Evolutionary conservation across 108 stramenopile genomes (phyloP), one percentile per base, ranked within the genome.

Genomic region (Bacterosira constricta): DNA sequence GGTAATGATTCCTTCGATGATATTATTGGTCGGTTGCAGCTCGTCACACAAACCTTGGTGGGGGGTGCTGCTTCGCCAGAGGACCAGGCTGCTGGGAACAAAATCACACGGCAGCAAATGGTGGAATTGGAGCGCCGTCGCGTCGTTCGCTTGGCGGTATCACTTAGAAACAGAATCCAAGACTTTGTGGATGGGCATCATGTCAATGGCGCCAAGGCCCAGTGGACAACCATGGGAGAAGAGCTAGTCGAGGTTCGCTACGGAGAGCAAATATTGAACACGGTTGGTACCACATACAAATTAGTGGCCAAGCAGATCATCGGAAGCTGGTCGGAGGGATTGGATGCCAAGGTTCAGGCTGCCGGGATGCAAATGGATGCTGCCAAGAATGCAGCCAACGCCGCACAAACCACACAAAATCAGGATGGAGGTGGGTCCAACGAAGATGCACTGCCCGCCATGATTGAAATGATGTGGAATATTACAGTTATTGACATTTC

Each of bases 401-500:
- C 42, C 5, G 80, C 55, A 0, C 57, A 68, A 20, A 57, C 25
- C 11, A 47, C 42, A 13, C 37, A 75, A 26, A 38, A 18, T 18
- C 13, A 50, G 12, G 53, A 23, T 4, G 47, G 27, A 44, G 68
- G 61, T n/a, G 67, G 34, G 0, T 31, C 38, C 18, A 41, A 39
- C 7, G 67, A 69, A 61, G 73, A 75, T 20, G 55, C 29, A 17
- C 30, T 77, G 17, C 61, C 75, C n/a, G 35, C 69, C 6, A 58
- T 67, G 56, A 23, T 81, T 8, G 69, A 76, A 39, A 52, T 72
- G 11, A 76, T 81, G 75, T 75, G 80, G 73, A 74, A 69, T 11
- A 54, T 71, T 9, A 77, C 75, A 3, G 74, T 71, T 15, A 63
- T 81, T 15, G 80, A 81, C 37, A 63, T 81, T 26, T 61, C 75